Percentiles rank a stretch among this genome's conserved stretches.
Evolutionary conservation across 2,329 filamentous ascomycete genomes (phyloP).

Genomic region (Alternaria sp.): DNA sequence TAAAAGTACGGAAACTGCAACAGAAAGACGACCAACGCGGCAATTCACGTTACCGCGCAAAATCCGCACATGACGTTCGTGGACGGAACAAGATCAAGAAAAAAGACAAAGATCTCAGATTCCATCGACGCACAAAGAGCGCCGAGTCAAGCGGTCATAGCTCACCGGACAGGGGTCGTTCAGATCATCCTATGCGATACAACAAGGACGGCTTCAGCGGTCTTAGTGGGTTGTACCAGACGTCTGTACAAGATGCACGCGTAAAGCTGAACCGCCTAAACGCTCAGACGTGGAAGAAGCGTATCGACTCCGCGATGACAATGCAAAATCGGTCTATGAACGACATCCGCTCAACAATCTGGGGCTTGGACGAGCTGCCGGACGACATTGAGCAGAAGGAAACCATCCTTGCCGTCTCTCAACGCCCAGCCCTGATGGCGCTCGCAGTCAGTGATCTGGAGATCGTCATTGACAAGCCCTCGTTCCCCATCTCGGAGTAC

Average conservation of each 20-base stretch:
- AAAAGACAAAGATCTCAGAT: slow-evolving; percentile 42
- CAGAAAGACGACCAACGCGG: slow-evolving; percentile 63
- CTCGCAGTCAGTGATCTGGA: slow-evolving; percentile 84
- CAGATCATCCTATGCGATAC: slow-evolving; percentile 68
- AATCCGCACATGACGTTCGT: slow-evolving; percentile 58
- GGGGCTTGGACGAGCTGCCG: slow-evolving; percentile 80
- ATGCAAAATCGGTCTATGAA: slow-evolving; percentile 77
- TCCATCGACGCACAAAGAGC: slow-evolving; percentile 54
- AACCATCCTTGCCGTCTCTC: slow-evolving; percentile 83
- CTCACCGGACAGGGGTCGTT: slow-evolving; percentile 38
- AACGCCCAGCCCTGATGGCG: slow-evolving; percentile 83
- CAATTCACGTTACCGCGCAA: slow-evolving; percentile 61
- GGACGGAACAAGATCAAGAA: slow-evolving; percentile 52
- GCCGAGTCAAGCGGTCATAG: slow-evolving; percentile 37
- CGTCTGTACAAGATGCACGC: slow-evolving; percentile 79
- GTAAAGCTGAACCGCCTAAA: slow-evolving; percentile 80
- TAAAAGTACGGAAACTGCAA: slow-evolving; percentile 87
- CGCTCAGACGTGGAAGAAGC: slow-evolving; percentile 87
- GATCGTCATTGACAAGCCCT: slow-evolving; percentile 87
- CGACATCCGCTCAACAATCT: slow-evolving; percentile 80
- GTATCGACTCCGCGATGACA: slow-evolving; percentile 79
- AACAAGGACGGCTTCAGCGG: slow-evolving; percentile 79
- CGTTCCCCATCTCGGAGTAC: slow-evolving; percentile 82
- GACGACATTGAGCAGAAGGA: slow-evolving; percentile 85
- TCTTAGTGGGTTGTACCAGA: slow-evolving; percentile 74